Evolutionary conservation across 2,329 filamentous ascomycete species (phyloP), one percentile per base, ranked within the genome.

Genomic region (Trichoderma koningiopsis): DNA sequence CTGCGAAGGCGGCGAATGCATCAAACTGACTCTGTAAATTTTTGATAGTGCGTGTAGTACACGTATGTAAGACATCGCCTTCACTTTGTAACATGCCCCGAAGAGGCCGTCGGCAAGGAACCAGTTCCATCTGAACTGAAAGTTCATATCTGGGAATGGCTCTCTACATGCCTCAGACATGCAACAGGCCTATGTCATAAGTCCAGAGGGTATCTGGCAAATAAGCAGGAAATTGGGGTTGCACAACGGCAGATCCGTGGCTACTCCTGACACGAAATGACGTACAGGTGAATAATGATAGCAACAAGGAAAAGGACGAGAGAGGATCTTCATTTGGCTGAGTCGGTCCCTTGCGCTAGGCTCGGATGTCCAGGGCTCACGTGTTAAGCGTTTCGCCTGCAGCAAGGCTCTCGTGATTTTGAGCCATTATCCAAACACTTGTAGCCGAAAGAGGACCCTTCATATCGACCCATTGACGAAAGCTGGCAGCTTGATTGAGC

Each of bases 401-500:
- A 33, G 27, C 53, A 33, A 11, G 40, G 61, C 49, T 56, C 61
- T 56, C n/a, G 33, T 64, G 61, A 64, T 31, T 64, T 43, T 53
- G 33, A 27, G 6, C 60, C 43, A 63, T 29, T 40, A 52, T 33
- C 22, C 27, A 7, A 3, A 13, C 6, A 7, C 33, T 43, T 31
- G 19, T 65, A 49, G 37, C 62, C 62, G 62, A 33, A 47, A 43
- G 57, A 64, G 22, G 47, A 14, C 47, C 47, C n/a, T 55, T 37
- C 11, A 24, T 52, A 65, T 65, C 62, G 27, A 13, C 62, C 35
- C 33, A 56, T 52, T 13, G 35, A 43, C 16, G 27, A 33, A 64
- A 37, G 49, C 61, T 55, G 61, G 49, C 16, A 55, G 22, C 49
- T 55, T 43, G 61, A 43, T 43, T 65, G 62, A 65, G 62, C 62